These are phyloP conservation scores for Phycomyces blakesleeanus DNA, from an alignment of 192 early-diverging fungal genomes.

Conservation along the genomic window DNA sequence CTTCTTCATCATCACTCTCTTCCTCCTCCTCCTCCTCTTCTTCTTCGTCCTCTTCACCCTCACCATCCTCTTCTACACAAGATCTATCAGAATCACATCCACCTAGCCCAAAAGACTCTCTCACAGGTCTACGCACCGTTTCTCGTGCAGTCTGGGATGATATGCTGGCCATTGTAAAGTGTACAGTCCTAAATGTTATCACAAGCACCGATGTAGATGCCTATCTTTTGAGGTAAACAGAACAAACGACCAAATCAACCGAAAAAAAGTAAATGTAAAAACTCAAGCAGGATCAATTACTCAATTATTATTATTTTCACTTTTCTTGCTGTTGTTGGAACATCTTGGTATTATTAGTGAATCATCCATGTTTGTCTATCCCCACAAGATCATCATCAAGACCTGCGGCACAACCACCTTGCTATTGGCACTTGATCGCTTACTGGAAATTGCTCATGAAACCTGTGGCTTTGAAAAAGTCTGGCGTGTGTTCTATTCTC, in stretches of 20 bases:
- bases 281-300: too few relatives aligned
- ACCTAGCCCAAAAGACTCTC: neutral
- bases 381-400: conserved; percentile 92
- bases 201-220: conserved; percentile 81
- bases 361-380: conserved; percentile 96
- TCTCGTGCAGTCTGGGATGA: conserved; percentile 80
- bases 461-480: conserved; percentile 64
- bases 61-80: too few relatives aligned
- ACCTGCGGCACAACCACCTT: conserved; percentile 96
- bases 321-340: neutral
- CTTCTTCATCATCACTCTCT: too few relatives aligned
- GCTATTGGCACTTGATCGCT: conserved; percentile 79
- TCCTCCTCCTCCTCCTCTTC: too few relatives aligned
- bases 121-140: conserved; percentile 70
- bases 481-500: conserved; percentile 89
- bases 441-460: conserved; percentile 78
- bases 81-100: neutral
- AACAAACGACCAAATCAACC: neutral
- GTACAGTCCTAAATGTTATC: conserved; percentile 84
- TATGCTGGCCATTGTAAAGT: conserved; percentile 91
- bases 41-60: too few relatives aligned
- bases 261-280: neutral
- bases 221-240: conserved; percentile 75
- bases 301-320: neutral
- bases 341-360: conserved; percentile 51